These are phyloP conservation scores for Pseudopediastrum boryanum DNA, from an alignment of 139 green algal genomes.

Conservation along the genomic window DNA sequence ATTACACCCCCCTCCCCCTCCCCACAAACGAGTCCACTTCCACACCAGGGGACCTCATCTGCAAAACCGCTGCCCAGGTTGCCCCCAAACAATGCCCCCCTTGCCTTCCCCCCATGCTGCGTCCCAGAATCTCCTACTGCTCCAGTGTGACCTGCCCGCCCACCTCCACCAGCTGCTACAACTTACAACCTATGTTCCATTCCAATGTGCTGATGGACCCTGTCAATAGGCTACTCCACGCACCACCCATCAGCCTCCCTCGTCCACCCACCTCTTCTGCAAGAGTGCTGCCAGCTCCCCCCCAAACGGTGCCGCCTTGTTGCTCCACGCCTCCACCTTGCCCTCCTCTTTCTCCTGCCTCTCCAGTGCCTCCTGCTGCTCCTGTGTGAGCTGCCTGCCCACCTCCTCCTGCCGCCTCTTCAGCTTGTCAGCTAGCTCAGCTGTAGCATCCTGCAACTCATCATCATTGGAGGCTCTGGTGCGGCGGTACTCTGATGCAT, in stretches of 20 bases:
- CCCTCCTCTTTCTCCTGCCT: background rate
- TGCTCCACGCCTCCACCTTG: background rate
- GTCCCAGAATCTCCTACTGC: no score
- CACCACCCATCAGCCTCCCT: background rate
- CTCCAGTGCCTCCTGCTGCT: background rate
- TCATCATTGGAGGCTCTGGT: background rate
- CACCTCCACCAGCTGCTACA: no score
- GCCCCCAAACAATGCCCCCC: no score
- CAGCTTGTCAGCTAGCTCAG: slow-evolving; percentile 42
- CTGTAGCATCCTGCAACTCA: slow-evolving; percentile 19
- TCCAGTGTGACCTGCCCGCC: no score
- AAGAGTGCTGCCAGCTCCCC: slow-evolving; percentile 40
- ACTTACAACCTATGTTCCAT: no score
- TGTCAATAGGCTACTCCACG: no score
- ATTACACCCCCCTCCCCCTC: no score
- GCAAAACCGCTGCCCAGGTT: no score
- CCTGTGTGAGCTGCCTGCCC: background rate
- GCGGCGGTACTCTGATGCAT: slow-evolving; percentile 2
- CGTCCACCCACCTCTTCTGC: slow-evolving; percentile 12
- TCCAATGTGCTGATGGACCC: no score
- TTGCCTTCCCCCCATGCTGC: no score
- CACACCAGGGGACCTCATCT: no score
- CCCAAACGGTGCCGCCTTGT: slow-evolving; percentile 35
- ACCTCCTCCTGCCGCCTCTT: slow-evolving; percentile 27
- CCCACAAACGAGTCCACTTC: no score